These are phyloP conservation scores for Globisporangium abappressorium DNA, from an alignment of 352 stramenopile species.

Conservation along the genomic window DNA sequence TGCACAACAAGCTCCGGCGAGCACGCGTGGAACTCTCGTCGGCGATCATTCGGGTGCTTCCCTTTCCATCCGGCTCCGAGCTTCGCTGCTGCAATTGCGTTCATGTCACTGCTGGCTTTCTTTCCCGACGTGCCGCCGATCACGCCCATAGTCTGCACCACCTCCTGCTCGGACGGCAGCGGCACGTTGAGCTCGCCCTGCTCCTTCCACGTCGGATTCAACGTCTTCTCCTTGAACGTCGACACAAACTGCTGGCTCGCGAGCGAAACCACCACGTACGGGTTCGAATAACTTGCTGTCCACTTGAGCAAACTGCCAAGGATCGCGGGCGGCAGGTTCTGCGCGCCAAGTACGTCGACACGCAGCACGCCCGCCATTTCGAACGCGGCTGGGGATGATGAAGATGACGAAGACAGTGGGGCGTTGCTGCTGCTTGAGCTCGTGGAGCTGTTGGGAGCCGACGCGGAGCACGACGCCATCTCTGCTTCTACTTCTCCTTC, in stretches of 20 bases:
- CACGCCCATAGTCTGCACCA: slow-evolving; percentile 41
- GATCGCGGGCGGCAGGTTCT: slow-evolving; percentile 56
- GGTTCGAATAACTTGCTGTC: slow-evolving; percentile 66
- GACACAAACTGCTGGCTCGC: slow-evolving; percentile 53
- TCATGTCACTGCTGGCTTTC: slow-evolving; percentile 16
- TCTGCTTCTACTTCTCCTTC: slow-evolving; percentile 9
- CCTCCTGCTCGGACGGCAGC: slow-evolving; percentile 53
- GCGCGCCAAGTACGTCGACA: slow-evolving; percentile 56
- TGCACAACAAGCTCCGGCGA: slow-evolving; percentile 55
- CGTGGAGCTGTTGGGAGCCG: not conserved
- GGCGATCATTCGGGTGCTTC: slow-evolving; percentile 19
- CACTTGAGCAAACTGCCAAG: slow-evolving; percentile 65
- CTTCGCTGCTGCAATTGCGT: slow-evolving; percentile 19
- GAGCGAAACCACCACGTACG: slow-evolving; percentile 59
- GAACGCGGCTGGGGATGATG: not conserved
- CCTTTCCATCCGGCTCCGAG: slow-evolving; percentile 13
- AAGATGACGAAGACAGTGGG: slow-evolving; percentile 9
- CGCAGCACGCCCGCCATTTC: slow-evolving; percentile 41
- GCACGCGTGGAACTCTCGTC: slow-evolving; percentile 46
- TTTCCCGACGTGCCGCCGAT: slow-evolving; percentile 18
- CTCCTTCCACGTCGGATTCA: slow-evolving; percentile 73
- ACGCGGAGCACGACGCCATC: slow-evolving; percentile 35
- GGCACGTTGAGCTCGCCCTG: slow-evolving; percentile 46
- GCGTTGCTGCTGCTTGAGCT: slow-evolving; percentile 9
- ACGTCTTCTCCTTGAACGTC: slow-evolving; percentile 38